A percentile compares a stretch with the other conserved stretches of the same genome.
These are phyloP conservation scores for Pleurotus cornucopiae DNA, from an alignment of 768 basidiomycete species.

Conservation along the genomic window DNA sequence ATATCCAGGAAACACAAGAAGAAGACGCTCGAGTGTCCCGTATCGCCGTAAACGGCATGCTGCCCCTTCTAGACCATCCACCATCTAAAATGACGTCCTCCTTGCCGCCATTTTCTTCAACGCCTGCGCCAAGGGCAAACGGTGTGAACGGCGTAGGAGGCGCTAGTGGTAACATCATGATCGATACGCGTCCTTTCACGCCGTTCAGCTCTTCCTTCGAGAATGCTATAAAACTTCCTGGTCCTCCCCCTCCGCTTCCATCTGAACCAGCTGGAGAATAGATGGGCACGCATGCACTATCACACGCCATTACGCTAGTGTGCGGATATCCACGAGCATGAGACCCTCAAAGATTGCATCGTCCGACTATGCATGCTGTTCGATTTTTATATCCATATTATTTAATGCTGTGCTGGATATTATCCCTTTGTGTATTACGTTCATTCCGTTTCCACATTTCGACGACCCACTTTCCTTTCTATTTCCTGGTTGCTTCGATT, in stretches of 20 bases:
- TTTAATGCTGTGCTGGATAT: too few relatives aligned
- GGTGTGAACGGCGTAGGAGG: constrained; percentile 4
- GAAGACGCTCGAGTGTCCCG: constrained; percentile 59
- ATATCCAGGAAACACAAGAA: constrained; percentile 78
- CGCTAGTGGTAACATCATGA: not conserved
- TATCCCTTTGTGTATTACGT: too few relatives aligned
- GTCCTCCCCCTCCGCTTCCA: constrained; percentile 32
- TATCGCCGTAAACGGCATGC: constrained; percentile 28
- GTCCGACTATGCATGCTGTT: too few relatives aligned
- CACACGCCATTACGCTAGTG: too few relatives aligned
- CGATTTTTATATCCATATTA: too few relatives aligned
- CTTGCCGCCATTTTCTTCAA: not conserved
- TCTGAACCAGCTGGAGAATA: constrained; percentile 27
- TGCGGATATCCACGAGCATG: too few relatives aligned
- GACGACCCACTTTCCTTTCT: too few relatives aligned
- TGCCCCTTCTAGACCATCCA: constrained; percentile 19
- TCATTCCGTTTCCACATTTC: too few relatives aligned
- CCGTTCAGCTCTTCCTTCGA: constrained; percentile 41
- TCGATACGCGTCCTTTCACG: constrained; percentile 44
- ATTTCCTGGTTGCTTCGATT: too few relatives aligned
- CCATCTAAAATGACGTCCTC: constrained; percentile 9
- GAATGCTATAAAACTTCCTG: constrained; percentile 18
- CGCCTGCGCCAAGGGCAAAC: constrained; percentile 2
- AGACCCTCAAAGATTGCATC: too few relatives aligned
- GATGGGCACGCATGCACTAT: too few relatives aligned